Evolutionary conservation across 2,329 filamentous ascomycete species (phyloP), one percentile per base, ranked within the genome.

Genomic region (Neonectria magnoliae): DNA sequence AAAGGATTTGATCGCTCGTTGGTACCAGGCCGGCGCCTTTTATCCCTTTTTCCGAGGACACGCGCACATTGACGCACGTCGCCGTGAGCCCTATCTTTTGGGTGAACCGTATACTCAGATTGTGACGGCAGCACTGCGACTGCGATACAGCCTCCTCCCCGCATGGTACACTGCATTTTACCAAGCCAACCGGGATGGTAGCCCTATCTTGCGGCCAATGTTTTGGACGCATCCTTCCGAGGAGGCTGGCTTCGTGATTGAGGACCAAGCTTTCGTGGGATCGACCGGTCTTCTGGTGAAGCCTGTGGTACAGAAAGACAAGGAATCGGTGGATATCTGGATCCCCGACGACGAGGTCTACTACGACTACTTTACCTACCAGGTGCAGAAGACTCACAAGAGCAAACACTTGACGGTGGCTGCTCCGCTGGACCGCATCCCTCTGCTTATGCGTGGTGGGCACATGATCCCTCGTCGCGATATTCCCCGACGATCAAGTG

Each of bases 21-120:
- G 96, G 96, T 99, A 97, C 81, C 96, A 99, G 80, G 90, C 94
- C 36, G 96, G 96, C 67, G 93, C 93, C 60, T 99, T 97, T 84
- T 98, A 98, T 78, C 96, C 96, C 8, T 99, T 98, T 84, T 97
- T 98, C 91, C 93, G 96, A 66, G 96, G 90, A 2, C 96, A 99
- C 77, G 96, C 96, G 7, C 96, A 99, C 79, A 98, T 98, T 65
- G 96, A 99, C 76, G 92, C 96, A 42, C 93, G 96, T 50, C 91
- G 96, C 27, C 91, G 96, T 57, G 96, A 99, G 81, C 96, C 96
- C 3, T 99, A 98, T 77, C 84, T 98, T 62, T 85, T 90, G 11
- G 91, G 92, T 11, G 92, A 96, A 66, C 94, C 94, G 1, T 94
- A 97, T 80, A 93, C 90, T 4, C 86, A 87, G 57, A 97, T 98